These are phyloP conservation scores for Botrytis squamosa DNA, from an alignment of 2,329 filamentous ascomycete species.

Conservation along the genomic window DNA sequence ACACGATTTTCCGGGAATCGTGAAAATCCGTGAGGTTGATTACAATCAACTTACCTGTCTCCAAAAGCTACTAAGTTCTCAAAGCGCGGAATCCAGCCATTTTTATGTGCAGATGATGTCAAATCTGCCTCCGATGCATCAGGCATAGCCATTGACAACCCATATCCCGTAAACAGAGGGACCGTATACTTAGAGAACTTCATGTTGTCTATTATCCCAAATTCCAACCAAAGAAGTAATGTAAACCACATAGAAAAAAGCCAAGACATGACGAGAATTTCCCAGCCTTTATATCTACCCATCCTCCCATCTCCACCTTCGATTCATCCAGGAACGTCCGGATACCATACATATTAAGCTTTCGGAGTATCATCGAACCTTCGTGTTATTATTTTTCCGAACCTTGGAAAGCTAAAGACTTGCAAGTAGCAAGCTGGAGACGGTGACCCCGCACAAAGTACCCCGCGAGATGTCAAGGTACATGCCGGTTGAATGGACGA, in stretches of 20 bases:
- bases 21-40: neutral
- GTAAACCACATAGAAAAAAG: neutral
- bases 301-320: neutral
- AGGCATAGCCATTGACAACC: neutral
- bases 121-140: neutral
- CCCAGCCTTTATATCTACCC: neutral
- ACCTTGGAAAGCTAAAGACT: neutral
- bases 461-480: neutral
- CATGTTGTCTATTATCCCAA: neutral
- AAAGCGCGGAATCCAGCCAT: slow-evolving; percentile 47
- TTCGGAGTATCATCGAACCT: slow-evolving; percentile 1
- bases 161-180: neutral
- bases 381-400: neutral
- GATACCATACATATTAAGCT: neutral
- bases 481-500: neutral
- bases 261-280: neutral
- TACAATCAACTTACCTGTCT: slow-evolving; percentile 53
- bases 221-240: neutral
- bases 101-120: neutral
- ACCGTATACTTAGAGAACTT: neutral
- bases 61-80: slow-evolving; percentile 68
- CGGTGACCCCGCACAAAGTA: neutral
- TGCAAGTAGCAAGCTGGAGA: neutral
- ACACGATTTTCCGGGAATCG: neutral
- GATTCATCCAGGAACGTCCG: neutral